Base-by-base conservation (phyloP, 306 rosid genomes). In the Lablab purpureus region DNA sequence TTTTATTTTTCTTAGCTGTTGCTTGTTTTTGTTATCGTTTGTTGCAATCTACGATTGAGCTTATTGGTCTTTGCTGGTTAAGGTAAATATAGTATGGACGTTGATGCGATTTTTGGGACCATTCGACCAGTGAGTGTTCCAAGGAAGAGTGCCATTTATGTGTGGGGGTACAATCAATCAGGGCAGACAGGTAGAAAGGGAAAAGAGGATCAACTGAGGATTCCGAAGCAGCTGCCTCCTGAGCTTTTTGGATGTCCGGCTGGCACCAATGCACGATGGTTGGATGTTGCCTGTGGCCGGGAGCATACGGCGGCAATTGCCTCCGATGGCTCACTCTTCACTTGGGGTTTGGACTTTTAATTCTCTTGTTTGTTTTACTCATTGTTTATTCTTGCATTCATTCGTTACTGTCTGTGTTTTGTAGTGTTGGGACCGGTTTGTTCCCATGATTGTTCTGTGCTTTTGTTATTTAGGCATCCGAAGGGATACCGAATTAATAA, bases 221-320 rank as follows among this genome's bases (percentile, higher is more conserved):
- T 94, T 64, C 98, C 98, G 0, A 88, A 82, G 67, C 97, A 87
- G 87, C 93, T 94, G 17, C 83, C 90, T 58, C 91, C 97, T 2
- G 85, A 92, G 66, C 90, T 94, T 37, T 94, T 92, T 74, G 93
- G 93, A 32, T 91, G 98, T 75, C 89, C 94, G 1, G 93, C 87
- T 18, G 97, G 91, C 54, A 78, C 74, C 59, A 90, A 89, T 84
- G 79, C 93, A 0, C 87, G 97, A 1, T 94, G 98, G 98, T 76
- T 89, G 80, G 98, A 94, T 77, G 89, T 94, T 67, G 92, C 92
- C 25, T 94, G 98, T 67, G 98, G 97, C 75, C 98, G 97, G 0
- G 98, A 92, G 86, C 97, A 94, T 70, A 94, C 98, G 0, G 97
- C 97, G 3, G 98, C 98, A 9, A 88, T 91, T 2, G 92, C 97